A percentile compares a stretch with the other conserved stretches of the same genome.
phyloP scores from a whole-genome alignment of 169 alveolate species.

The Plasmodium fragile region DNA sequence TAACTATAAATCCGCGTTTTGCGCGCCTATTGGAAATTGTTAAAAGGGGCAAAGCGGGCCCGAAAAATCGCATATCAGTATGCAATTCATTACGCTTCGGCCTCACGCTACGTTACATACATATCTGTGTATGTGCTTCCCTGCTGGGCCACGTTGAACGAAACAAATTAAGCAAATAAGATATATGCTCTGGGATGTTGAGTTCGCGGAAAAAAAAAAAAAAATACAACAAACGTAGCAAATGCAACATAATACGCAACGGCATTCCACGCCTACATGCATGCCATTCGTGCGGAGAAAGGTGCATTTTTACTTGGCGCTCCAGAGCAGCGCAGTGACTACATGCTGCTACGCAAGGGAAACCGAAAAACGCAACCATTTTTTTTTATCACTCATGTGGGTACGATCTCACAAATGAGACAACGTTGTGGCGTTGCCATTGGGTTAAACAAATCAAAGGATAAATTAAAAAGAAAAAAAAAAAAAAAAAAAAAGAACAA shows the following conservation, averaged over 20 bases:
- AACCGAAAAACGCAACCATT: neutral
- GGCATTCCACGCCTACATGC: neutral
- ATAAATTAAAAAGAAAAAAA: neutral
- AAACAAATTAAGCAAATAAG: neutral
- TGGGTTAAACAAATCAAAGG: neutral
- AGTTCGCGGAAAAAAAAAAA: neutral
- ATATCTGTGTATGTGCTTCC: neutral
- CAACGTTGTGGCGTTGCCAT: neutral
- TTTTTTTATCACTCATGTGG: neutral
- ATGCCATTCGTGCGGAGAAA: neutral
- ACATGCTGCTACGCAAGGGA: neutral
- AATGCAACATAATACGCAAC: neutral
- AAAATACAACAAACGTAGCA: neutral
- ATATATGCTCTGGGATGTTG: neutral
- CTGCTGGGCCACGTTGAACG: neutral
- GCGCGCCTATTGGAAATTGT: neutral
- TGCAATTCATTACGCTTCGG: neutral
- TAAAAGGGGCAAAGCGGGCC: neutral
- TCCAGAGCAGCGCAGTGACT: neutral
- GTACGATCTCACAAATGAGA: neutral
- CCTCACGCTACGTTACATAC: neutral
- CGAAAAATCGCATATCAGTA: neutral
- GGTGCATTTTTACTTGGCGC: neutral
- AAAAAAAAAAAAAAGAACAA: neutral
- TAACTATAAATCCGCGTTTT: neutral